Evolutionary conservation across 345 rosid genomes (phyloP).

Genomic region (Jatropha curcas): DNA sequence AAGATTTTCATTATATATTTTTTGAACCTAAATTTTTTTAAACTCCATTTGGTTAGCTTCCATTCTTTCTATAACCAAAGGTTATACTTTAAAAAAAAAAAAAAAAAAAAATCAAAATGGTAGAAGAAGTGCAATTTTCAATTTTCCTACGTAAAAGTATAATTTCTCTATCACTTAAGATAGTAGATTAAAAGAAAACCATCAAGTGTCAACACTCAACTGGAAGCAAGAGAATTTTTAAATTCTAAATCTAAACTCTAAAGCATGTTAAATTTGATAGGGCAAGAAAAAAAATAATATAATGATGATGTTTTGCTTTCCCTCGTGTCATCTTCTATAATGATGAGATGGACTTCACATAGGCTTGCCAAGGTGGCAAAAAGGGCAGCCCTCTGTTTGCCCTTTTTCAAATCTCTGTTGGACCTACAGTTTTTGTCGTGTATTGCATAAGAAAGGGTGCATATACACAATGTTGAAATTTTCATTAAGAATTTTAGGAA

Average conservation of each 20-base stretch:
- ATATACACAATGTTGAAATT: no score
- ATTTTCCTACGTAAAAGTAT: neutral
- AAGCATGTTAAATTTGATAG: neutral
- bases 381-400: neutral
- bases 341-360: neutral
- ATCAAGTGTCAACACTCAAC: neutral
- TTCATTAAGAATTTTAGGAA: no score
- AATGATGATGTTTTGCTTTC: slow-evolving; percentile 7
- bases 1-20: no score
- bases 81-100: no score
- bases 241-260: no score
- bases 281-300: no score
- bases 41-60: no score
- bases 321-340: neutral
- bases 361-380: neutral
- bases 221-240: neutral
- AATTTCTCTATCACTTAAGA: neutral
- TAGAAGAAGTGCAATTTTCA: no score
- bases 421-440: slow-evolving; percentile 5
- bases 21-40: no score
- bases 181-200: neutral
- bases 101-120: neutral
- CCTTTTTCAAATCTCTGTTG: neutral
- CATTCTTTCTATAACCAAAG: no score
- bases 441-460: no score